These are phyloP conservation scores for Rutstroemia sp. DNA, from an alignment of 2,329 filamentous ascomycete species.

Conservation along the genomic window DNA sequence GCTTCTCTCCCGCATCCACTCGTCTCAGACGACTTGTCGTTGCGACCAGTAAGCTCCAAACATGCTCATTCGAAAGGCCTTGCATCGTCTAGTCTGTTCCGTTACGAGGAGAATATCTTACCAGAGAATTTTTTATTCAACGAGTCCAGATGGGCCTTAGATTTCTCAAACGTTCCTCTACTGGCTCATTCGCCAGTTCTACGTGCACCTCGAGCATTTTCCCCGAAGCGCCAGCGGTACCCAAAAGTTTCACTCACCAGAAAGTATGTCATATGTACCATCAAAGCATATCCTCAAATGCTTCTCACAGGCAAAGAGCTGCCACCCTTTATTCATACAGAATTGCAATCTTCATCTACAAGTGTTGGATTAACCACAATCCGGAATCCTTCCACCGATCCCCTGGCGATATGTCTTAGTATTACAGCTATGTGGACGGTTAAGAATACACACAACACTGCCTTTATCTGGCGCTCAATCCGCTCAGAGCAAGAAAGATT, in stretches of 20 bases:
- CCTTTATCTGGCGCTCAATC: slow-evolving; percentile 16
- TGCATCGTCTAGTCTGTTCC: too few species aligned
- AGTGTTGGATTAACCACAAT: background rate
- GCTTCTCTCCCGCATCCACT: too few species aligned
- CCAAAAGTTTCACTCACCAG: slow-evolving; percentile 11
- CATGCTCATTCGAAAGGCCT: too few species aligned
- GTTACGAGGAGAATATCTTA: too few species aligned
- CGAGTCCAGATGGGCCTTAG: too few species aligned
- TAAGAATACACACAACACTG: slow-evolving; percentile 13
- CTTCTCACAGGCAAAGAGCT: slow-evolving; percentile 6
- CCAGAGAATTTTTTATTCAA: too few species aligned
- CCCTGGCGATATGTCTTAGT: slow-evolving; percentile 12
- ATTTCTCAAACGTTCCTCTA: too few species aligned
- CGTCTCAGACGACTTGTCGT: too few species aligned
- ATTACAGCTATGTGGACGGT: slow-evolving; percentile 12
- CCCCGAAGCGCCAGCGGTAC: background rate
- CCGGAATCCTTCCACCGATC: background rate
- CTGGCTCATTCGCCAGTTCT: background rate
- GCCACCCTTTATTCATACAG: slow-evolving; percentile 16
- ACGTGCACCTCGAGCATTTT: slow-evolving; percentile 10
- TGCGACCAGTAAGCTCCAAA: too few species aligned
- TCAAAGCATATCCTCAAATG: slow-evolving; percentile 17
- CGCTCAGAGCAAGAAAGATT: slow-evolving; percentile 16
- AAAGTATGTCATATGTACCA: slow-evolving; percentile 12
- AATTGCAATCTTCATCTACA: slow-evolving; percentile 1